Base-by-base conservation (phyloP, 2,329 filamentous ascomycete species). In the Curvularia verruculosa region DNA sequence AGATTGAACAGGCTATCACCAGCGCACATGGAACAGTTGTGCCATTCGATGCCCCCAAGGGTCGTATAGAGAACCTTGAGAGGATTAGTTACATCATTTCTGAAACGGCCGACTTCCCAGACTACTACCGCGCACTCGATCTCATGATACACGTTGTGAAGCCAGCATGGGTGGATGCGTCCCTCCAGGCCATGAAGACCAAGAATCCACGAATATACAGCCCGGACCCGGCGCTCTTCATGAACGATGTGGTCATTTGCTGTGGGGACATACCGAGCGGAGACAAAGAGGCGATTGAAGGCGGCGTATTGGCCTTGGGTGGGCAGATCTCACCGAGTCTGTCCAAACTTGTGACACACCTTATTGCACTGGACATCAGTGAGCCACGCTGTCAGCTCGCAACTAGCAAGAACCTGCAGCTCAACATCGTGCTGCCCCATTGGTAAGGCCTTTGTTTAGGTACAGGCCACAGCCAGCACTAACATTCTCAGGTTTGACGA, bases 231-330 rank as follows among this genome's bases (percentile, higher is more conserved):
- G 86, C 89, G 56, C 87, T 96, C 73, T 95, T 97, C 74, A 91
- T 99, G 77, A 90, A 90, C 49, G 88, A 92, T 65, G 89, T 98
- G 40, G 85, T 90, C 26, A 83, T 97, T 18, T 89, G 88, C 29
- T 96, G 91, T 71, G 91, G 89, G 45, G 90, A 95, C 68, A 86
- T 99, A 45, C 95, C 95, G 0, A 81, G 86, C 34, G 89, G 87
- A 34, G 95, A 99, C 76, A 91, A 92, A 73, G 94, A 98, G 78
- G 91, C 92, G 10, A 97, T 99, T 54, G 87, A 91, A 37, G 95
- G 93, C 10, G 94, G 92, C 1, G 91, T 94, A 2, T 80, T 96
- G 69, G 94, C 95, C 0, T 87, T 97, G 78, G 95, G 95, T 21
- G 95, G 95, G 15, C 85, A 91, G 67, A 91, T 93, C 70, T 88